Base-by-base conservation (phyloP, 2,329 filamentous ascomycete genomes). In the Chaetomiaceae sp. region DNA sequence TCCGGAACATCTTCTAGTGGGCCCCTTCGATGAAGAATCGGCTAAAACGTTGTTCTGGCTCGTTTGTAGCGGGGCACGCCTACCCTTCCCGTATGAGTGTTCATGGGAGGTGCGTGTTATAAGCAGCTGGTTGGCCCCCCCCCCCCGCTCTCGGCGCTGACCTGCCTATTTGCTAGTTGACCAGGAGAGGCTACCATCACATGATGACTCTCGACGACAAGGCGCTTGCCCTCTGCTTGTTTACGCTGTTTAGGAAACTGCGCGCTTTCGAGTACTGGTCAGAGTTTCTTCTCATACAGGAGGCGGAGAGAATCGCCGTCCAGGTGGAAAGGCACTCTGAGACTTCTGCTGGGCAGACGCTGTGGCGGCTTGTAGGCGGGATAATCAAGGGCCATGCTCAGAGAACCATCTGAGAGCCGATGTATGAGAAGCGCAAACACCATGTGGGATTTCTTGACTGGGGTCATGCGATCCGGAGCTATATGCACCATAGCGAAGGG, bases 31-130 rank as follows among this genome's bases (percentile, higher is more conserved):
- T 20, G 53, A 55, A 34, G 58, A 62, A 9, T 57, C 58, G 14
- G 55, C 58, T 9, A 61, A 56, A 25, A 42, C 60, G 10, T 51
- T 65, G 13, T 67, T 64, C 53, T 69, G 67, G 67, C 58, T 67
- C 7, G 51, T 61, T 9, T 54, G 56, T 13, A 61, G 58, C 29
- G 63, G 65, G 4, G 60, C 64, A 6, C 27, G 51, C 5, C 40
- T 65, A 21, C 42, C 53, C 11, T 10, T n/a, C 27, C 27, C 1
- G 32, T 61, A 66, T 37, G 61, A 54, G 3, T 68, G 66, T 64
- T 65, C 55, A 4, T 69, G 67, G 67, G 67, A 69, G 57, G 58
- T 64, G 27, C 58, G 58, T 56, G 16, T 23, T 20, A 7, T 18
- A 3, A n/a, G 23, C 25, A n/a, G n/a, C n/a, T n/a, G n/a, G n/a